Base-by-base conservation (phyloP, 2,329 filamentous ascomycete species). In the Juglanconis sp. region DNA sequence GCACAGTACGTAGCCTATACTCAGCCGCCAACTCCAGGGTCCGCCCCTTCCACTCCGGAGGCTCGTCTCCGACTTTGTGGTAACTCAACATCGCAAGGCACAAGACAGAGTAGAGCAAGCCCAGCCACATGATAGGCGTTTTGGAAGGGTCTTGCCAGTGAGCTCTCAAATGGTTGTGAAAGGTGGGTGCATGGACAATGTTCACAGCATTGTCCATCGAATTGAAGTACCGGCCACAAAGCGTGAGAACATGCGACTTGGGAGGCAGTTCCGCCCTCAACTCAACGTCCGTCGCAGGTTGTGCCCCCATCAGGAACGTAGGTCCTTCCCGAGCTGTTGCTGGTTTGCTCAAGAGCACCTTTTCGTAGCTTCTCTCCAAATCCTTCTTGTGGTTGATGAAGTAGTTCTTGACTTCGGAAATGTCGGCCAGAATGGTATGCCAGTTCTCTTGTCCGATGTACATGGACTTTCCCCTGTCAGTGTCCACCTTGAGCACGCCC, bases 341-440 rank as follows among this genome's bases (percentile, higher is more conserved):
- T 15, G 87, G 81, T 68, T 89, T 91, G 44, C 85, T 85, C 49
- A 85, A 85, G 71, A 88, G 84, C 55, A 96, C 87, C 67, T 87
- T 89, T 67, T 90, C 87, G 67, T 91, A 87, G 67, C 93, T 92
- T 61, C 87, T 87, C 70, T 96, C 91, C 62, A 94, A 82, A 65
- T 97, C 92, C 70, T 95, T 93, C 73, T 95, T 96, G 75, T 97
- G 92, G 40, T 83, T 86, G 17, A 78, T 76, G 69, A 96, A 98
- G 76, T 95, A 97, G 67, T 89, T 93, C 71, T 94, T 96, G 32
- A 99, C 94, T 77, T 99, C 95, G 9, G 91, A 82, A 65, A 99
- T 95, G 73, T 93, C 90, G 66, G 86, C 81, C 57, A 96, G 77
- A 56, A 96, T 85, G 44, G 88, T 86, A 67, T 90, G 88, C 91